Evolutionary conservation across 768 basidiomycete genomes (phyloP).

Genomic region (Lactarius sanguifluus): DNA sequence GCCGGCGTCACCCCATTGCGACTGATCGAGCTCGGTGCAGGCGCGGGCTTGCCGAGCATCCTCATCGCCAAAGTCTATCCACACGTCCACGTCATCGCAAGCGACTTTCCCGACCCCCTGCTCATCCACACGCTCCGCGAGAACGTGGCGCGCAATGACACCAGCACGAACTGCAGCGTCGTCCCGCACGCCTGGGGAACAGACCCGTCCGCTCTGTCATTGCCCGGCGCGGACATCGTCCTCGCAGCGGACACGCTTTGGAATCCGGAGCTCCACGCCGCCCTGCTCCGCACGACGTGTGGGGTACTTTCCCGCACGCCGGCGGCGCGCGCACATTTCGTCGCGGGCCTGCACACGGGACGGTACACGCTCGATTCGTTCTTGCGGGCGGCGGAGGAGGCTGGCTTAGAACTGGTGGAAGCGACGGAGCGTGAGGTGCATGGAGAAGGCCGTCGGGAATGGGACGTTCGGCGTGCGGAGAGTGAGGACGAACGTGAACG

Average conservation of each 20-base stretch:
- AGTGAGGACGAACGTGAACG: constrained; percentile 66
- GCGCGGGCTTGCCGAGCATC: constrained; percentile 73
- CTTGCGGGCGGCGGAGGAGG: constrained; percentile 40
- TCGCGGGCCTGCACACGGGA: constrained; percentile 76
- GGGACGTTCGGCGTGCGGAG: constrained; percentile 53
- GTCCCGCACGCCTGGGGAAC: constrained; percentile 68
- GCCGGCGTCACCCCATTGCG: constrained; percentile 26
- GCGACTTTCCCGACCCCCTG: constrained; percentile 69
- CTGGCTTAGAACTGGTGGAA: constrained; percentile 48
- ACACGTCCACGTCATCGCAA: constrained; percentile 47
- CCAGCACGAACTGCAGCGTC: constrained; percentile 48
- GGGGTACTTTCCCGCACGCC: constrained; percentile 45
- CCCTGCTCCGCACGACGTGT: constrained; percentile 54
- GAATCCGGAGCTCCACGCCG: constrained; percentile 60
- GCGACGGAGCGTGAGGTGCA: constrained; percentile 50
- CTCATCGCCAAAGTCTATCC: constrained; percentile 53
- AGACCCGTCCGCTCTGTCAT: constrained; percentile 40
- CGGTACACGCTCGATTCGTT: constrained; percentile 69
- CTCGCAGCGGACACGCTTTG: constrained; percentile 77
- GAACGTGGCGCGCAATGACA: constrained; percentile 56
- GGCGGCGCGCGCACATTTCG: constrained; percentile 56
- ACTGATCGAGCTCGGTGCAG: constrained; percentile 74
- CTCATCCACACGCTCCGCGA: constrained; percentile 57
- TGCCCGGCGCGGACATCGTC: constrained; percentile 47
- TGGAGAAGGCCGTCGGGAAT: constrained; percentile 43